Evolutionary conservation across 352 stramenopile genomes (phyloP), one percentile per base, ranked within the genome.

Genomic region (Phytophthora ramorum): DNA sequence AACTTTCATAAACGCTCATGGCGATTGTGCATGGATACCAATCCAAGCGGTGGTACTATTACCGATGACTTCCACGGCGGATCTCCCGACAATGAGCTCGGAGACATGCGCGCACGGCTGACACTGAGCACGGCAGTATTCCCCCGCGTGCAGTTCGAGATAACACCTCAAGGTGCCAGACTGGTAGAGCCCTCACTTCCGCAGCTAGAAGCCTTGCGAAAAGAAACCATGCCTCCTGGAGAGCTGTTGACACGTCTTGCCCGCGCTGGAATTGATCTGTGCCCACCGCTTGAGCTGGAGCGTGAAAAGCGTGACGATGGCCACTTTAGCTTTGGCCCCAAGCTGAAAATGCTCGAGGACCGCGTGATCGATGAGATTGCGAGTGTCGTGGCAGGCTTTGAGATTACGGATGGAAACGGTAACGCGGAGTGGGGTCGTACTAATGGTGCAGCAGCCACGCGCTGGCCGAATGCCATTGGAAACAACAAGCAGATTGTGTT

Each of bases 291-390:
- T 13, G 54, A 69, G 16, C n/a, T 24, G 47, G 22, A 66, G 2
- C 28, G 46, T 12, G 52, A 63, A 13, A 24, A n/a, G 3, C 40
- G 48, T 12, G 63, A 50, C 7, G 45, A 61, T 50, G 35, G 37
- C 34, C 69, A 83, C 7, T 79, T 78, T 8, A 59, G 65, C 0
- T 81, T 84, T 20, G 69, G 55, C 7, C 73, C 81, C 2, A 95
- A 93, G 61, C 54, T 81, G 7, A 89, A 89, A 19, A 58, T 70
- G 19, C 70, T 93, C 1, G 84, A 95, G 54, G 83, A 92, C 19
- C 79, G 79, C n/a, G 75, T 93, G 16, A 82, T 90, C 46, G 71
- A 87, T 28, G 83, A 95, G 19, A 78, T 93, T 20, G 76, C 89
- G 16, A 87, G 76, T 24, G 34, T 95, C 24, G 84, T 89, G 1